Evolutionary conservation across 148 eudicot genomes (phyloP).

Genomic region (Chenopodium suecicum): DNA sequence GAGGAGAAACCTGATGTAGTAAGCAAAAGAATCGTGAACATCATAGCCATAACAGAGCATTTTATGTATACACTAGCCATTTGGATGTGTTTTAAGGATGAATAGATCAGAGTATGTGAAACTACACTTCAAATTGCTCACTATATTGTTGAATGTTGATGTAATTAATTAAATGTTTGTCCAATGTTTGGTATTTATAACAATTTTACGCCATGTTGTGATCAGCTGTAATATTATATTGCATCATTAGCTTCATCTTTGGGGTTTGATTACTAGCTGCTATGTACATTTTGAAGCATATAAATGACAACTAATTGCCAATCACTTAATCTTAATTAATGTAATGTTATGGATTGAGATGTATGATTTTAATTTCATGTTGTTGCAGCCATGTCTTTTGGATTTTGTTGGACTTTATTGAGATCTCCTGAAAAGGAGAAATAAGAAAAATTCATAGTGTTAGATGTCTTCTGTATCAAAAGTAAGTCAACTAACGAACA

Average conservation of each 20-base stretch:
- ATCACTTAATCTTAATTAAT: neutral
- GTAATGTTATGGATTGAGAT: neutral
- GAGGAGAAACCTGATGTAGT: conserved; percentile 5
- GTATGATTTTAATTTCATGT: neutral
- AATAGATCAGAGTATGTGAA: neutral
- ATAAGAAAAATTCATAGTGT: too few relatives aligned
- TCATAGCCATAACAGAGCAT: neutral
- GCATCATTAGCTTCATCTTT: neutral
- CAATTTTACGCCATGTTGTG: neutral
- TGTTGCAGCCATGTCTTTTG: neutral
- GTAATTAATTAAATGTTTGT: neutral
- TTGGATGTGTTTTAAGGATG: neutral
- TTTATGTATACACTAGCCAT: neutral
- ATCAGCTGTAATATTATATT: neutral
- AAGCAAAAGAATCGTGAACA: neutral
- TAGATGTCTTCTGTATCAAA: too few relatives aligned
- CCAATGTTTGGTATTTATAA: neutral
- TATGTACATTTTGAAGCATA: neutral
- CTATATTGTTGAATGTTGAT: neutral
- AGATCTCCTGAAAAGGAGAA: neutral
- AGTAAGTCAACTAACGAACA: too few relatives aligned
- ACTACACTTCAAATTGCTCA: neutral
- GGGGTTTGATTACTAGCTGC: neutral
- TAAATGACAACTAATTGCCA: neutral
- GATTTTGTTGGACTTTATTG: neutral